Conservation (phyloP, 768 basidiomycete genomes). For the Lactifluus hygrophoroides region DNA sequence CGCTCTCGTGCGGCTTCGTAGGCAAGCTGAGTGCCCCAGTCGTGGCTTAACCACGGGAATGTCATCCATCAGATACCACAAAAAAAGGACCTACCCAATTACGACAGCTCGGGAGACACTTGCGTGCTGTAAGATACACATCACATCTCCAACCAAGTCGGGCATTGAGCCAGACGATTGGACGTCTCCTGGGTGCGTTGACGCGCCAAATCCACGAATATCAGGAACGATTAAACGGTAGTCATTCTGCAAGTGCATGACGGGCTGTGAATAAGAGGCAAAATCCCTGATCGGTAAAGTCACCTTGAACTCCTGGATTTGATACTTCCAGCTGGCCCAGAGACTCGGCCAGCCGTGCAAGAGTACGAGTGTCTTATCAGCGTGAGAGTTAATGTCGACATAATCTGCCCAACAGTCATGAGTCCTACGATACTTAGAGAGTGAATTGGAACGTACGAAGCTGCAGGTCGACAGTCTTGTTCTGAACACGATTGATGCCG, state of each 20-base stretch:
- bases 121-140: constrained; percentile 50
- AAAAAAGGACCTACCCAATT: constrained; percentile 42
- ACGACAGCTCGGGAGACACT: constrained; percentile 44
- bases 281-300: not conserved
- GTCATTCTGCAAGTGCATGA: constrained; percentile 33
- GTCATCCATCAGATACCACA: not conserved
- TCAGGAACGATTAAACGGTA: constrained; percentile 57
- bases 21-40: constrained; percentile 64
- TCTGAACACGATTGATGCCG: constrained; percentile 11
- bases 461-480: constrained; percentile 7
- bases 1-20: constrained; percentile 61
- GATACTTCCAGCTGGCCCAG: constrained; percentile 68
- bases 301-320: constrained; percentile 60
- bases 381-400: constrained; percentile 49
- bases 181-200: constrained; percentile 55
- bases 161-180: constrained; percentile 48
- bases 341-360: constrained; percentile 76
- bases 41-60: constrained; percentile 41
- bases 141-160: constrained; percentile 55
- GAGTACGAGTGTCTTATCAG: constrained; percentile 47
- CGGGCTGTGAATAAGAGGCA: not conserved
- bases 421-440: not conserved
- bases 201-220: constrained; percentile 62
- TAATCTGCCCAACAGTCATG: constrained; percentile 28
- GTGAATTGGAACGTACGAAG: constrained; percentile 7